Conservation (phyloP, 164 flowering plant genomes). For the Vitis cinerea region DNA sequence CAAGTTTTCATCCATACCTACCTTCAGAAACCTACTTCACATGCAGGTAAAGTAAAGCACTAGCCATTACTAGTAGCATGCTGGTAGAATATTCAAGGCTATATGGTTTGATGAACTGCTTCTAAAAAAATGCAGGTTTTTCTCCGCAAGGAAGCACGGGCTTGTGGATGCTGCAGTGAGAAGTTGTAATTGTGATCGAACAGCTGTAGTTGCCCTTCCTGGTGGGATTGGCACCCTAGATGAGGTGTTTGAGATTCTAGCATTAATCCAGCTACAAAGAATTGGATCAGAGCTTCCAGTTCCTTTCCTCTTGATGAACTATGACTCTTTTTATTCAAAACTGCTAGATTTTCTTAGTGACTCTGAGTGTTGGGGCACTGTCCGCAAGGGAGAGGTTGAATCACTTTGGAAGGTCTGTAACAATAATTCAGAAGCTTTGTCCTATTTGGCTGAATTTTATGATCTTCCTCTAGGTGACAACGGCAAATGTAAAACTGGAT, state of each 20-base stretch:
- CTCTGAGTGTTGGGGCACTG: constrained; percentile 66
- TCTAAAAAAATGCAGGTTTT: constrained; percentile 52
- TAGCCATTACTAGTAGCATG: too few relatives aligned
- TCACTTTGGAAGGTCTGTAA: constrained; percentile 76
- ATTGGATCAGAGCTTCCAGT: constrained; percentile 81
- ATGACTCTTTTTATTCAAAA: constrained; percentile 79
- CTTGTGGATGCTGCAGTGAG: constrained; percentile 87
- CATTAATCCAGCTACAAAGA: constrained; percentile 81
- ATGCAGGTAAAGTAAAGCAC: constrained; percentile 62
- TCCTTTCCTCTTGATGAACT: constrained; percentile 88
- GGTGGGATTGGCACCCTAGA: constrained; percentile 95
- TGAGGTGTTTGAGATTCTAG: constrained; percentile 79
- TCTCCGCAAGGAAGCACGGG: constrained; percentile 95
- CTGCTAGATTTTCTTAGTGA: constrained; percentile 67
- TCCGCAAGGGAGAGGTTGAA: constrained; percentile 66
- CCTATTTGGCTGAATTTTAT: constrained; percentile 64
- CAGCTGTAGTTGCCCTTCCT: constrained; percentile 84
- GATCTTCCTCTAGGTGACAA: constrained; percentile 20
- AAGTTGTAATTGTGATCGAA: constrained; percentile 49
- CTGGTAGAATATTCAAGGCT: background rate
- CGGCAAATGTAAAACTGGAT: constrained; percentile 12
- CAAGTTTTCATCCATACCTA: constrained; percentile 76
- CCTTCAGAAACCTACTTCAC: constrained; percentile 79
- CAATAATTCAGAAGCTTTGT: constrained; percentile 69
- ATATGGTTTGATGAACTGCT: background rate